Evolutionary conservation across 495 filamentous ascomycete genomes (phyloP), one percentile per base, ranked within the genome.

Genomic region (Aspergillus funiculosus): DNA sequence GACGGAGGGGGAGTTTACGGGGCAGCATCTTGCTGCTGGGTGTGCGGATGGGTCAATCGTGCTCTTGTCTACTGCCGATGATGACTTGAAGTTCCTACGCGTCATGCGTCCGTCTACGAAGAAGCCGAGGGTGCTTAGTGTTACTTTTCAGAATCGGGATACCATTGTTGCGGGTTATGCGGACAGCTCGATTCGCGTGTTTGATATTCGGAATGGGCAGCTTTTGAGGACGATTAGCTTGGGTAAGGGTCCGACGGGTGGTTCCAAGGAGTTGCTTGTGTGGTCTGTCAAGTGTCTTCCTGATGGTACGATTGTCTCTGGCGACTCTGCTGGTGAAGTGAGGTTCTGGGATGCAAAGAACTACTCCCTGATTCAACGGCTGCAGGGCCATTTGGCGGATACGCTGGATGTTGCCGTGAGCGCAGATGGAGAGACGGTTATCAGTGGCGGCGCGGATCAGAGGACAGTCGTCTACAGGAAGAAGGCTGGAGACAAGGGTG

Each of bases 271-370:
- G 43, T 81, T 86, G 21, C 77, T 97, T 17, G 87, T 95, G 6
- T 99, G 92, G 92, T 82, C 88, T 11, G 81, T 97, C 39, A 94
- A 88, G 63, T 87, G 81, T 52, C 72, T 96, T 25, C 76, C 80
- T 9, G 83, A 90, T 57, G 90, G 90, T 19, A 87, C 89, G 35
- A 87, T 99, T 45, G 84, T 99, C 10, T 94, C 89, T 8, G 94
- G 87, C 32, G 91, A 96, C 64, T 97, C 92, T 13, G 89, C 87
- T 7, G 92, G 92, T 22, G 87, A 95, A 58, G 72, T 99, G 7
- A 80, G 84, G 40, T 88, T 97, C 61, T 97, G 87, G 85, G 89
- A 96, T 63, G 87, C 86, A 26, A 90, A 83, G 69, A 94, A 82
- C 38, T 94, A 91, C 54, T 83, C 88, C 4, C 80, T 95, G 27